phyloP scores from a whole-genome alignment of 2,329 filamentous ascomycete species.

The Leptographium lundbergii region DNA sequence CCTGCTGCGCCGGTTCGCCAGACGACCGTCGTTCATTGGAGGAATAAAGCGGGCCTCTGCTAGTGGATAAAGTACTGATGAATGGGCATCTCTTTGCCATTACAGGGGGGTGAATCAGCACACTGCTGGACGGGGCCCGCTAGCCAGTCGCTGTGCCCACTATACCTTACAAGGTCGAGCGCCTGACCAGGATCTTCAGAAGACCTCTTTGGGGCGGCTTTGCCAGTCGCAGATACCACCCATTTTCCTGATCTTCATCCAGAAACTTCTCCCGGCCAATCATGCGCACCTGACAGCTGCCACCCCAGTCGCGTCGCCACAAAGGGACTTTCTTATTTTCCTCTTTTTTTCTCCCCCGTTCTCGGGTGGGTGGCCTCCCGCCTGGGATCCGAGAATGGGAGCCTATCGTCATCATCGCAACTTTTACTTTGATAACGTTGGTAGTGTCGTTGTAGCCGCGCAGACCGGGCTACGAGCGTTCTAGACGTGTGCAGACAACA shows the following conservation, averaged over 20 bases:
- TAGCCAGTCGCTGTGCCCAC: not conserved
- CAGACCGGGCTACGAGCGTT: not conserved
- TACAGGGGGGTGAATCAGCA: not conserved
- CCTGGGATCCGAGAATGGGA: not conserved
- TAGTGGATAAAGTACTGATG: not conserved
- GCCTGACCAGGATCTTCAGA: not conserved
- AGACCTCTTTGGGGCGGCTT: not conserved
- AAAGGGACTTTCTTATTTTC: not conserved
- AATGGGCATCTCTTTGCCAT: not conserved
- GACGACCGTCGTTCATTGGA: constrained; percentile 14
- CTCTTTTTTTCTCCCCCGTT: not conserved
- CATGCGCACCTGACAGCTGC: not conserved
- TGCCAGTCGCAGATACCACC: not conserved
- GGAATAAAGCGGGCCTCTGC: not conserved
- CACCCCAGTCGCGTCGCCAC: not conserved
- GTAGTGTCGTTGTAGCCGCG: not conserved
- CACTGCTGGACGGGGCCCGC: not conserved
- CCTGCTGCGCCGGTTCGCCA: constrained; percentile 5
- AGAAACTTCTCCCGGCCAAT: not conserved
- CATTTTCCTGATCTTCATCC: not conserved
- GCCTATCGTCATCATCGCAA: not conserved
- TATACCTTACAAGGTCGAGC: not conserved
- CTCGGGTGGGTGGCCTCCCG: not conserved
- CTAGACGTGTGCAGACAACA: too few relatives aligned
- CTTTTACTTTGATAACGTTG: not conserved